Percentiles rank a stretch among this genome's conserved stretches.
Conservation (phyloP, 352 stramenopile species). For the Hyaloperonospora arabidopsidis region DNA sequence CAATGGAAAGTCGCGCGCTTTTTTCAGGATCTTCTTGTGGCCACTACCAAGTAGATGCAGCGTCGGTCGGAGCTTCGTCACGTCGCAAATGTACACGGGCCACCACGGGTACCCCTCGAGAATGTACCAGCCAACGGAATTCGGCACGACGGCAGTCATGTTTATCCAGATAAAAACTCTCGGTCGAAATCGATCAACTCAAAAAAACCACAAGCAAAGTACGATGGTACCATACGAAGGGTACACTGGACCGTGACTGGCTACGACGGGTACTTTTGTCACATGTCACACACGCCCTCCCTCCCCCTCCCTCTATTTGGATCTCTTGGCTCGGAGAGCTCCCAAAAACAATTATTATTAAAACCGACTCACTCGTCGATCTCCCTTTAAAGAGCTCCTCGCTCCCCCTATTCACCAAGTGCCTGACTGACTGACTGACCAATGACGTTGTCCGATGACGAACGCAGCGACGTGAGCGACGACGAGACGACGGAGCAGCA, state of each 20-base stretch:
- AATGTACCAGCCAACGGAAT: slow-evolving; percentile 82
- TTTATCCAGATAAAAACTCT: background rate
- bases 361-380: background rate
- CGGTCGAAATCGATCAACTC: too few relatives aligned
- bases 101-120: slow-evolving; percentile 82
- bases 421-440: background rate
- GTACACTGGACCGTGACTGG: slow-evolving; percentile 2
- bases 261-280: background rate
- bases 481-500: slow-evolving; percentile 55
- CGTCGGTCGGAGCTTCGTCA: slow-evolving; percentile 58
- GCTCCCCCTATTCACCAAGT: too few relatives aligned
- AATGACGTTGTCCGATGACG: slow-evolving; percentile 39
- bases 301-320: background rate
- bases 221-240: background rate
- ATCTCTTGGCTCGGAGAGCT: slow-evolving; percentile 13
- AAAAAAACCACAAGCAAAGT: too few relatives aligned
- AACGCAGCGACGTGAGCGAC: slow-evolving; percentile 56
- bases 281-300: too few relatives aligned
- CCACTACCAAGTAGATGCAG: slow-evolving; percentile 60
- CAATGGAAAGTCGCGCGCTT: slow-evolving; percentile 60
- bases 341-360: too few relatives aligned
- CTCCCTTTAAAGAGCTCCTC: background rate
- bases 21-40: slow-evolving; percentile 61
- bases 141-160: slow-evolving; percentile 30
- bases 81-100: slow-evolving; percentile 81